Conservation (phyloP, 2,329 filamentous ascomycete genomes). For the Fusarium pseudocircinatum region DNA sequence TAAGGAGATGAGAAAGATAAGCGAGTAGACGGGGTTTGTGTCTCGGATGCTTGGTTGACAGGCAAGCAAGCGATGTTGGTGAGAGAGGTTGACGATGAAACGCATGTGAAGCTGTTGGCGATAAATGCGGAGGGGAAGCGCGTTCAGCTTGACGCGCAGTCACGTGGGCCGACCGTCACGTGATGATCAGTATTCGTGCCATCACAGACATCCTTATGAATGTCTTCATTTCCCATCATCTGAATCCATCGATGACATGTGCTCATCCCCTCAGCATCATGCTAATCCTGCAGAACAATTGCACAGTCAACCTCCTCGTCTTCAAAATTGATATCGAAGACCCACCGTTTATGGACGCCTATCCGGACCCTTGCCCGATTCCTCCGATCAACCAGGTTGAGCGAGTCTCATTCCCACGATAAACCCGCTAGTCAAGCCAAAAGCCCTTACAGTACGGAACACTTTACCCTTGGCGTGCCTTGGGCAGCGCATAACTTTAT, state of each 20-base stretch:
- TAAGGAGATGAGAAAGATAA: neutral
- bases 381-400: neutral
- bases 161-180: slow-evolving; percentile 23
- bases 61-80: neutral
- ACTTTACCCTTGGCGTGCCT: neutral
- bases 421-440: slow-evolving; percentile 28
- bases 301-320: neutral
- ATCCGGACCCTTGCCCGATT: slow-evolving; percentile 18
- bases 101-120: slow-evolving; percentile 14
- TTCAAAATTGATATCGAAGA: neutral
- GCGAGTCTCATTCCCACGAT: slow-evolving; percentile 18
- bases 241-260: too few species aligned
- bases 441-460: neutral
- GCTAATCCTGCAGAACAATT: too few species aligned
- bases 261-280: too few species aligned
- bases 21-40: fast-evolving
- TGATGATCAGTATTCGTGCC: neutral
- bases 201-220: neutral
- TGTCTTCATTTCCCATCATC: neutral
- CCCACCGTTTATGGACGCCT: neutral
- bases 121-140: slow-evolving; percentile 27
- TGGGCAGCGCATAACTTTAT: neutral
- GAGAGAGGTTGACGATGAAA: neutral
- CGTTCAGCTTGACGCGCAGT: slow-evolving; percentile 32
- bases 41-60: neutral